Evolutionary conservation across 2,329 filamentous ascomycete genomes (phyloP), one percentile per base, ranked within the genome.

Genomic region (Trichoderma lentiforme): DNA sequence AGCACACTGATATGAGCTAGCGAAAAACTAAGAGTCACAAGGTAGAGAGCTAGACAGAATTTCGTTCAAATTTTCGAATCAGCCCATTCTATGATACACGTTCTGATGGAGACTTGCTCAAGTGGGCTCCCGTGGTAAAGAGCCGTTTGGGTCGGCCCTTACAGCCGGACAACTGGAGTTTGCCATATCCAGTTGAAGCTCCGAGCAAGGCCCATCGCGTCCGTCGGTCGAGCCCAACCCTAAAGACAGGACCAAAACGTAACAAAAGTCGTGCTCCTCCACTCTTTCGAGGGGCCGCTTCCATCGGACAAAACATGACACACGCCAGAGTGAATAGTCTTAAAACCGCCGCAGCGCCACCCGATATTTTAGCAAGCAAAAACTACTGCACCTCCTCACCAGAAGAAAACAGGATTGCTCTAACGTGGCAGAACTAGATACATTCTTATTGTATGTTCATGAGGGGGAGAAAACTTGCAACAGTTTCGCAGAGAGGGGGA

Each of bases 301-400:
- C 18, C 63, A 21, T 26, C 43, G 12, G 15, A 11, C 56, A 8
- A 21, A 34, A 69, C 53, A 60, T 69, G 66, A 69, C 66, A 69
- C 66, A 26, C 56, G 56, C 66, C 56, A 69, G 30, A 57, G 28
- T 14, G 21, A 51, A 69, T 61, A 61, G 57, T 43, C 36, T 36
- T 14, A 21, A 69, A 12, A 39, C 66, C 53, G 66, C 56, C 66
- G 36, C 56, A 26, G 26, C 66, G 53, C 66, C 56, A 69, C 66
- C n/a, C 36, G 28, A 32, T 28, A 24, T 24, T 24, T 51, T 12
- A n/a, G 21, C 36, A n/a, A 43, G 24, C 11, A 53, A 14, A 53
- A 53, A 3, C 26, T 28, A 24, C 11, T 7, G 9, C 47, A 18
- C 9, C 6, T 53, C 21, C n/a, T 57, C 21, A 26, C 21, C 28